phyloP scores from a whole-genome alignment of 805 yeast species.

The Kodamaea nitidulidarum region DNA sequence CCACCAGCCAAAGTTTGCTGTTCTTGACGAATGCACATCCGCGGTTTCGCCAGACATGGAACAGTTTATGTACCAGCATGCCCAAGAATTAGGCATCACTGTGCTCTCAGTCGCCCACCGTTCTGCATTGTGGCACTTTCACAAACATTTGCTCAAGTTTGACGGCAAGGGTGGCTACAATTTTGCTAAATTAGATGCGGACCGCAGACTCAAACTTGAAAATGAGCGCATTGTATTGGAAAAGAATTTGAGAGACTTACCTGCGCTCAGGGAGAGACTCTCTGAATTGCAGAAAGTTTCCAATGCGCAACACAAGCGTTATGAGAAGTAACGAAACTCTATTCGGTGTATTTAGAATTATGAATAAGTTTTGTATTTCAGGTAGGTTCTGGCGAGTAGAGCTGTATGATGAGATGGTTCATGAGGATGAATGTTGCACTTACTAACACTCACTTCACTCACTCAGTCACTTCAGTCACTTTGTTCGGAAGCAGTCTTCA shows the following conservation, averaged over 20 bases:
- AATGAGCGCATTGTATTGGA: conserved; percentile 73
- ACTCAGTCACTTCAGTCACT: no score
- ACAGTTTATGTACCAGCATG: conserved; percentile 80
- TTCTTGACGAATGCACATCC: conserved; percentile 92
- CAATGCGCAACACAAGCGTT: conserved; percentile 33
- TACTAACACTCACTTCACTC: no score
- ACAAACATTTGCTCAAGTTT: conserved; percentile 73
- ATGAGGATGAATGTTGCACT: no score
- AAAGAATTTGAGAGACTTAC: conserved; percentile 64
- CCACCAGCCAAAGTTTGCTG: conserved; percentile 90
- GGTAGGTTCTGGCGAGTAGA: no score
- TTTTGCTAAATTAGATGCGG: conserved; percentile 65
- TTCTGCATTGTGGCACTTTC: conserved; percentile 90
- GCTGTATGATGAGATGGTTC: no score
- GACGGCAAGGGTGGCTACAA: conserved; percentile 76
- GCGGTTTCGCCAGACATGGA: conserved; percentile 91
- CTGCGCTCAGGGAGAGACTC: conserved; percentile 62
- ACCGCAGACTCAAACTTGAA: conserved; percentile 66
- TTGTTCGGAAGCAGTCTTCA: no score
- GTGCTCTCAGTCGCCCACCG: conserved; percentile 89
- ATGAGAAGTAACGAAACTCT: background rate
- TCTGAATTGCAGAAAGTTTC: conserved; percentile 56
- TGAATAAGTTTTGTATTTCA: no score
- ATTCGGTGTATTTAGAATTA: no score
- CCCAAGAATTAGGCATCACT: conserved; percentile 74